A percentile compares a stretch with the other conserved stretches of the same genome.
Evolutionary conservation across 1,284 basidiomycete genomes (phyloP).

Genomic region (Microbotryum violaceum): DNA sequence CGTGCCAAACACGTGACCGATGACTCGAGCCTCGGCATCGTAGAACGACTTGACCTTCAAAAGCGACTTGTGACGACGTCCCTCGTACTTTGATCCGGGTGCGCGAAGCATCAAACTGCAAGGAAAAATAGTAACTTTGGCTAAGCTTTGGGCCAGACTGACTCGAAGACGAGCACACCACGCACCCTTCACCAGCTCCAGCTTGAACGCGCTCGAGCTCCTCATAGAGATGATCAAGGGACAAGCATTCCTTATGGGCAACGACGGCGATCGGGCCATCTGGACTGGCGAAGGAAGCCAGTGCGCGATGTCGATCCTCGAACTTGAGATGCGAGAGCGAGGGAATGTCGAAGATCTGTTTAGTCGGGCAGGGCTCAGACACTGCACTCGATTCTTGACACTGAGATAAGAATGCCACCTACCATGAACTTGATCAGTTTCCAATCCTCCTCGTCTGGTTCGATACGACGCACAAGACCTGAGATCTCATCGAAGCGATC

Average conservation of each 20-base stretch:
- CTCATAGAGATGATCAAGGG: constrained; percentile 50
- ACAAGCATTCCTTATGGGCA: constrained; percentile 49
- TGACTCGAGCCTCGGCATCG: constrained; percentile 58
- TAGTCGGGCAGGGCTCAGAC: neutral
- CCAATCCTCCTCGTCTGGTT: constrained; percentile 46
- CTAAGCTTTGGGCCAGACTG: neutral
- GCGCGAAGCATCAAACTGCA: constrained; percentile 54
- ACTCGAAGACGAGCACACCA: neutral
- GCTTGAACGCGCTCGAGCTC: constrained; percentile 52
- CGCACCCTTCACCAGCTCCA: constrained; percentile 54
- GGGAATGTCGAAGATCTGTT: constrained; percentile 60
- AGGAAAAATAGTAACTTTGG: neutral
- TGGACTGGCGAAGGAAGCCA: neutral
- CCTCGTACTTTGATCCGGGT: constrained; percentile 51
- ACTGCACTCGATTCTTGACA: neutral
- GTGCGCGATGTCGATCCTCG: constrained; percentile 47
- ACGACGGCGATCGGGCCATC: constrained; percentile 45
- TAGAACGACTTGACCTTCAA: constrained; percentile 63
- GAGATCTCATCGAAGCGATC: constrained; percentile 54
- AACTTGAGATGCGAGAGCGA: constrained; percentile 50
- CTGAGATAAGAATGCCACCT: neutral
- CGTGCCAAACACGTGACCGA: constrained; percentile 53
- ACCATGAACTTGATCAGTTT: constrained; percentile 55
- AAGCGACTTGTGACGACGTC: constrained; percentile 49
- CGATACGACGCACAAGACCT: constrained; percentile 52